phyloP scores from a whole-genome alignment of 2,329 filamentous ascomycete genomes.

The Fusarium praegraminearum region DNA sequence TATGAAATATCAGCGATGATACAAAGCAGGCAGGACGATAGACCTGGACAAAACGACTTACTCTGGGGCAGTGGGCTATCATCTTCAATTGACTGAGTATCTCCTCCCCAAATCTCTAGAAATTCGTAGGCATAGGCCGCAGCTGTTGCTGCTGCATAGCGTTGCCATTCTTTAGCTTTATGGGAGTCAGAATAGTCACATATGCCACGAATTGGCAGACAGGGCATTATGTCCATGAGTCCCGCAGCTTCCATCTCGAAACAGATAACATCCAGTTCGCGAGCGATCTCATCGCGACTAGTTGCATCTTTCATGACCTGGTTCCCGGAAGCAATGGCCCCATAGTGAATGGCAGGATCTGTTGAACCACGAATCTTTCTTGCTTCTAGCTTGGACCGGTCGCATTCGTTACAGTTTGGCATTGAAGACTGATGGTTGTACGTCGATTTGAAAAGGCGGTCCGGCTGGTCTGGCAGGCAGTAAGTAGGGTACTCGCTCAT shows the following conservation, averaged over 20 bases:
- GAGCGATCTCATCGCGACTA: slow-evolving; percentile 48
- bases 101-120: neutral
- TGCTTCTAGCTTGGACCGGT: fast-evolving
- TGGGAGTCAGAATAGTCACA: slow-evolving; percentile 52
- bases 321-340: slow-evolving; percentile 50
- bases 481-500: fast-evolving
- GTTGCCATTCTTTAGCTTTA: slow-evolving; percentile 2
- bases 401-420: neutral
- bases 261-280: slow-evolving; percentile 33
- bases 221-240: slow-evolving; percentile 48
- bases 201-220: slow-evolving; percentile 55
- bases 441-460: neutral
- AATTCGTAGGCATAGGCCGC: slow-evolving; percentile 12
- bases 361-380: neutral
- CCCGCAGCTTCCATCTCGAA: slow-evolving; percentile 53
- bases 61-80: neutral
- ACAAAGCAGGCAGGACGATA: neutral
- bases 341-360: slow-evolving; percentile 13
- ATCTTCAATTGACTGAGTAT: fast-evolving
- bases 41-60: neutral
- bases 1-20: neutral
- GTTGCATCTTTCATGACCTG: slow-evolving; percentile 53
- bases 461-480: fast-evolving
- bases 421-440: neutral
- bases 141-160: neutral